Evolutionary conservation across 139 green algal species (phyloP), one percentile per base, ranked within the genome.

Genomic region (Picochlorum sp.): DNA sequence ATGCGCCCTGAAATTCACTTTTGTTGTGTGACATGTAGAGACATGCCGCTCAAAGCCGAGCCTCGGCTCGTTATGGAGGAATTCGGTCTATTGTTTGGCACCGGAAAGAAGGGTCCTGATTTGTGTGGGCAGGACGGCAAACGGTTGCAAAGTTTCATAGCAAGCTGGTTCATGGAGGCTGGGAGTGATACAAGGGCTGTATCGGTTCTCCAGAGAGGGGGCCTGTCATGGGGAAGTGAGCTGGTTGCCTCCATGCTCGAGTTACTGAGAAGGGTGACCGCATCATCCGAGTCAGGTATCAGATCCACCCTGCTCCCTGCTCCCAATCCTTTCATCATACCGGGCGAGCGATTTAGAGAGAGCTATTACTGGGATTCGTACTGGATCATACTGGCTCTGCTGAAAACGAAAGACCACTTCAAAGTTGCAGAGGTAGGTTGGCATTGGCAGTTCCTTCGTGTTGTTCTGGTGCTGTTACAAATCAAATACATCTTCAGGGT

Each of bases 361-460:
- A 71, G 68, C 18, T 96, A 96, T 78, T 90, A 95, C 70, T 93
- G 87, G 87, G 90, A 97, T 78, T 75, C 65, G 14, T 91, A 90
- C 65, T 96, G 88, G 90, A 72, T 90, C 1, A 32, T 95, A 1
- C 56, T 73, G 16, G 92, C 91, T 0, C 79, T 98, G 51, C 66
- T 97, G 18, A 83, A 84, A 7, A 84, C 74, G 2, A 14, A 41
- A 60, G 74, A 72, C 4, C 28, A 71, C 3, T 85, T 79, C 1
- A 59, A 66, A 14, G 4, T 51, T 23, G 47, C 15, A 54, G 47
- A 49, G 21, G 50, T 47, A 14, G 34, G 34, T 41, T 41, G 34
- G 34, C 6, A 18, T 15, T 16, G 18, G 14, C 28, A 59, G 13
- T n/a, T 66, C 16, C 14, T 24, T 54, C 6, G n/a, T 54, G 16